Conservation (phyloP, 2,329 filamentous ascomycete genomes). For the Ascochyta koolunga region DNA sequence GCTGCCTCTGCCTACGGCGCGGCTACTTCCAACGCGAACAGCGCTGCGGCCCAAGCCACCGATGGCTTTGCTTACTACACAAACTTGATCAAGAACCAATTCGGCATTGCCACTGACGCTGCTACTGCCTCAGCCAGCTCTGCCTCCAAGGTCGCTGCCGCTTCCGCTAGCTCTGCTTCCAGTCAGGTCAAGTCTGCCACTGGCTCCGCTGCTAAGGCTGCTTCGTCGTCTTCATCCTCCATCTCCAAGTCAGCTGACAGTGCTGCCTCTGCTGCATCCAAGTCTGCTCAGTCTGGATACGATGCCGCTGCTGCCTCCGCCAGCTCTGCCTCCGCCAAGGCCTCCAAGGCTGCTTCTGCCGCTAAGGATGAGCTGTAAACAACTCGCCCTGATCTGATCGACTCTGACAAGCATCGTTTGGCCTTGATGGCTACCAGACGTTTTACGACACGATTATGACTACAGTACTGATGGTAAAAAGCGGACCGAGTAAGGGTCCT, state of each 20-base stretch:
- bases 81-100: slow-evolving; percentile 51
- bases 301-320: slow-evolving; percentile 42
- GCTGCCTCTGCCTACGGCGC: slow-evolving; percentile 44
- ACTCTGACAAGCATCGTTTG: slow-evolving; percentile 22
- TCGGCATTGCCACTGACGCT: slow-evolving; percentile 50
- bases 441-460: slow-evolving; percentile 33
- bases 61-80: slow-evolving; percentile 38
- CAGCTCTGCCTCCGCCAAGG: slow-evolving; percentile 25
- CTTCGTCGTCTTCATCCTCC: slow-evolving; percentile 41
- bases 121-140: slow-evolving; percentile 29
- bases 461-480: slow-evolving; percentile 26
- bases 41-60: slow-evolving; percentile 77
- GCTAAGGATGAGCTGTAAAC: slow-evolving; percentile 55
- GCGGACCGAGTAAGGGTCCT: slow-evolving; percentile 21
- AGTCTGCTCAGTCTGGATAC: slow-evolving; percentile 41
- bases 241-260: slow-evolving; percentile 43
- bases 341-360: slow-evolving; percentile 28
- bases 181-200: slow-evolving; percentile 35
- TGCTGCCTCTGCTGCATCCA: slow-evolving; percentile 41
- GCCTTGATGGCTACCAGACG: slow-evolving; percentile 19
- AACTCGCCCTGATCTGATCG: neutral
- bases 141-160: slow-evolving; percentile 32
- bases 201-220: slow-evolving; percentile 33
- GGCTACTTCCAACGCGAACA: slow-evolving; percentile 64
- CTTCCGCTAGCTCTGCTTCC: slow-evolving; percentile 28